Conservation (phyloP, 1,284 basidiomycete genomes). For the Ceratobasidium sp. region DNA sequence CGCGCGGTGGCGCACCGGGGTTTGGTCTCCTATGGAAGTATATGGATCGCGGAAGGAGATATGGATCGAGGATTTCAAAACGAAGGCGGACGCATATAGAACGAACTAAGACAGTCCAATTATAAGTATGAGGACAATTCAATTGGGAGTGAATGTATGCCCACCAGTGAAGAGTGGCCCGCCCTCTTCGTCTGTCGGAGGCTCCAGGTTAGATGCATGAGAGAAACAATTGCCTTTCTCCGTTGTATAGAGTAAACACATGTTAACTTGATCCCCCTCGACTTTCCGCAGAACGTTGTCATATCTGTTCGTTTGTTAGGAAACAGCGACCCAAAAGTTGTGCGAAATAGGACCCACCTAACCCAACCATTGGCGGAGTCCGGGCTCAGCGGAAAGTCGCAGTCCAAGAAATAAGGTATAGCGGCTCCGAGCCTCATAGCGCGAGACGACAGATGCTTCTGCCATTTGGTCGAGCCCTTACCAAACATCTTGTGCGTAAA, state of each 20-base stretch:
- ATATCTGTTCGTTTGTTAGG: background rate
- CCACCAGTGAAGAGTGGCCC: slow-evolving; percentile 15
- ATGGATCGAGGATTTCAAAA: background rate
- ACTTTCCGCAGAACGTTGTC: background rate
- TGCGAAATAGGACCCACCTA: slow-evolving; percentile 1
- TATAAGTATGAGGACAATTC: background rate
- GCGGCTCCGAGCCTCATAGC: slow-evolving; percentile 15
- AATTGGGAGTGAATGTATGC: background rate
- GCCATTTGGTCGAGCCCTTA: background rate
- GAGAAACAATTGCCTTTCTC: background rate
- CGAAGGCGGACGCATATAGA: slow-evolving; percentile 28
- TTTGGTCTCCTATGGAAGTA: slow-evolving; percentile 20
- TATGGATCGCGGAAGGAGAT: background rate
- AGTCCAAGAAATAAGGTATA: slow-evolving; percentile 25
- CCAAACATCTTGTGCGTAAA: background rate
- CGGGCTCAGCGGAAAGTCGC: background rate
- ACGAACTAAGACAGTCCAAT: background rate
- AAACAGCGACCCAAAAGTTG: background rate
- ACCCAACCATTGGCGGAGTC: background rate
- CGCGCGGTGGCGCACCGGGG: background rate
- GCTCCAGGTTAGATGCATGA: background rate
- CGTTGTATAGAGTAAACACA: slow-evolving; percentile 18
- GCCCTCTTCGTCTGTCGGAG: background rate
- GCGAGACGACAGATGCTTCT: slow-evolving; percentile 2
- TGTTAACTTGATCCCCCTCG: background rate